A percentile compares a stretch with the other conserved stretches of the same genome.
phyloP scores from a whole-genome alignment of 192 early-diverging fungal genomes.

The Backusella luteola region DNA sequence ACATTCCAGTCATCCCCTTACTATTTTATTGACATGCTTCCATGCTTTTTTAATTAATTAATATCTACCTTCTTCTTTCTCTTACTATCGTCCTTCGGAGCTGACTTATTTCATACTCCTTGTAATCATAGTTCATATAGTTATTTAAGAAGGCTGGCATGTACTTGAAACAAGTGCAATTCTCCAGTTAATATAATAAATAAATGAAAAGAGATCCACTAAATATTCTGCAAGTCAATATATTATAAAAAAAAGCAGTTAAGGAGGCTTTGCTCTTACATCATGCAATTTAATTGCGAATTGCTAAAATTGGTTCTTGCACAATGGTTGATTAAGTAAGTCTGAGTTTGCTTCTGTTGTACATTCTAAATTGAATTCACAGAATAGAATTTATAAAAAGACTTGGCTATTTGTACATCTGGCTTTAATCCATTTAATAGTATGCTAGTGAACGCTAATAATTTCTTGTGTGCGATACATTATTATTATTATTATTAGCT shows the following conservation, averaged over 20 bases:
- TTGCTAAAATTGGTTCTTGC: not conserved
- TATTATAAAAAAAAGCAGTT: not conserved
- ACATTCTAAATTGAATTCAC: not conserved
- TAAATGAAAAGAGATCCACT: not conserved
- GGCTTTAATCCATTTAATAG: not conserved
- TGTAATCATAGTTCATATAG: not conserved
- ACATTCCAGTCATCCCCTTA: not conserved
- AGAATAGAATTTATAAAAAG: not conserved
- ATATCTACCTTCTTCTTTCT: not conserved
- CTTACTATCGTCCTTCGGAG: not conserved
- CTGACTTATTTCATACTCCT: not conserved
- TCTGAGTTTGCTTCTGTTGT: not conserved
- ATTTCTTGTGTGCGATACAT: too few relatives aligned
- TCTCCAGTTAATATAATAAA: not conserved
- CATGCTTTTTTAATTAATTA: not conserved
- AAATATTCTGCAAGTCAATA: not conserved
- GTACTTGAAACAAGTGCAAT: not conserved
- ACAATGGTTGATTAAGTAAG: constrained; percentile 4
- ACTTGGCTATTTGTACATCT: not conserved
- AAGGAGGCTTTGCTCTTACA: not conserved
- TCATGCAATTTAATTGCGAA: not conserved
- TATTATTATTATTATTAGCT: not conserved
- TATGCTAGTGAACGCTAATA: not conserved
- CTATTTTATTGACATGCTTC: not conserved
- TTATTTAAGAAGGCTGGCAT: not conserved